Percentiles rank a stretch among this genome's conserved stretches.
phyloP scores from a whole-genome alignment of 306 rosid species.

The Spatholobus suberectus region DNA sequence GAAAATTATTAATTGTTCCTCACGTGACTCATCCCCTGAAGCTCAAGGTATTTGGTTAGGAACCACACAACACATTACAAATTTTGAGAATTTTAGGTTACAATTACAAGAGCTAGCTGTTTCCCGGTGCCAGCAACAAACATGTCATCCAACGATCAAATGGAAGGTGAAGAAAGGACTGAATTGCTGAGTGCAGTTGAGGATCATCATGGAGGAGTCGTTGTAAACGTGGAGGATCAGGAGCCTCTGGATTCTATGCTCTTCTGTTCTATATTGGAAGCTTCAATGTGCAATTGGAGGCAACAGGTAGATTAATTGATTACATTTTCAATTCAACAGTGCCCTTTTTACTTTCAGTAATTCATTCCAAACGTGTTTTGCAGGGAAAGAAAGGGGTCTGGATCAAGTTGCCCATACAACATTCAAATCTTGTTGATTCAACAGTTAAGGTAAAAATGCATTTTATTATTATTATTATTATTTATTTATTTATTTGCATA shows the following conservation, averaged over 20 bases:
- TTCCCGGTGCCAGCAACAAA: too few species aligned
- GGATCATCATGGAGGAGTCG: constrained; percentile 71
- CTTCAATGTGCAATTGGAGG: constrained; percentile 65
- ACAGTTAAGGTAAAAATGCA: constrained; percentile 59
- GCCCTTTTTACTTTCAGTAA: background rate
- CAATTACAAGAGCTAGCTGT: too few species aligned
- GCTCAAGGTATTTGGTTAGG: too few species aligned
- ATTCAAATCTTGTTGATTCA: constrained; percentile 65
- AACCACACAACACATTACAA: too few species aligned
- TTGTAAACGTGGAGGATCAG: constrained; percentile 50
- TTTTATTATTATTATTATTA: too few species aligned
- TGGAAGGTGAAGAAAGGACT: constrained; percentile 36
- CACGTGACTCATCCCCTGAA: too few species aligned
- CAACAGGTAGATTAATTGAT: constrained; percentile 47
- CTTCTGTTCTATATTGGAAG: constrained; percentile 54
- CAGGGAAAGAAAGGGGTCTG: constrained; percentile 84
- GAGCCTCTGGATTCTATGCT: constrained; percentile 55
- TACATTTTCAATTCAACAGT: background rate
- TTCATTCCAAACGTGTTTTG: background rate
- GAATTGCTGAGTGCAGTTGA: constrained; percentile 52
- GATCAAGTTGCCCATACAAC: constrained; percentile 72
- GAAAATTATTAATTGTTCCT: too few species aligned
- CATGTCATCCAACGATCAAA: background rate
- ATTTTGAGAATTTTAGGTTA: too few species aligned
- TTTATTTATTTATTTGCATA: background rate